Base-by-base conservation (phyloP, 1,284 basidiomycete genomes). In the Cryptococcus sp. region DNA sequence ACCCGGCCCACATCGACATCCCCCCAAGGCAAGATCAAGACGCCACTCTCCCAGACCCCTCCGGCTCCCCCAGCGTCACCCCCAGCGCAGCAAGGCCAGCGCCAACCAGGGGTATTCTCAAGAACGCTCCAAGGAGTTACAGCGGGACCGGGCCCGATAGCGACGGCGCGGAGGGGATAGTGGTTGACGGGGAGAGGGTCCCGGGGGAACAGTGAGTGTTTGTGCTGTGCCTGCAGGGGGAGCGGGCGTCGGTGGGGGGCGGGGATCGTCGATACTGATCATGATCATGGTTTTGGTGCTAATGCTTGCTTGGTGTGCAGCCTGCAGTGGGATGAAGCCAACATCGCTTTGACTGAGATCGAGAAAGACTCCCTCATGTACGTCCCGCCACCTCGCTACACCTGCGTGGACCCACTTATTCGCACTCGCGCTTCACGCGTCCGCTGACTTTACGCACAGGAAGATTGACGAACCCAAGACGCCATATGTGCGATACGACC, bases 401-500 rank as follows among this genome's bases (percentile, higher is more conserved):
- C 28, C 5, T 50, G 18, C 21, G 11, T 23, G 23, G 13, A 51
- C 13, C n/a, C n/a, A n/a, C n/a, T n/a, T n/a, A n/a, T n/a, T n/a
- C n/a, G n/a, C n/a, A n/a, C n/a, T n/a, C n/a, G n/a, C n/a, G n/a
- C n/a, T n/a, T n/a, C n/a, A n/a, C n/a, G n/a, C n/a, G n/a, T n/a
- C n/a, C 43, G 15, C n/a, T 33, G 24, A 43, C 21, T 23, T 53
- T n/a, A 42, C 16, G 13, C 36, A 33, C 36, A 77, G 75, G 76
- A 95, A 93, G 84, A 95, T 95, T 71, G 91, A 89, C 4, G 91
- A 95, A 72, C 91, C 91, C 50, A 95, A 95, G 83, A 95, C 91
- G n/a, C 91, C 91, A 0, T 95, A 88, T 77, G 91, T 95, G 52
- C 82, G 89, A 60, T 92, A 93, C 75, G 89, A 93, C 67, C 83